Conservation (phyloP, 2,329 filamentous ascomycete genomes). For the Pseudonectria foliicola region DNA sequence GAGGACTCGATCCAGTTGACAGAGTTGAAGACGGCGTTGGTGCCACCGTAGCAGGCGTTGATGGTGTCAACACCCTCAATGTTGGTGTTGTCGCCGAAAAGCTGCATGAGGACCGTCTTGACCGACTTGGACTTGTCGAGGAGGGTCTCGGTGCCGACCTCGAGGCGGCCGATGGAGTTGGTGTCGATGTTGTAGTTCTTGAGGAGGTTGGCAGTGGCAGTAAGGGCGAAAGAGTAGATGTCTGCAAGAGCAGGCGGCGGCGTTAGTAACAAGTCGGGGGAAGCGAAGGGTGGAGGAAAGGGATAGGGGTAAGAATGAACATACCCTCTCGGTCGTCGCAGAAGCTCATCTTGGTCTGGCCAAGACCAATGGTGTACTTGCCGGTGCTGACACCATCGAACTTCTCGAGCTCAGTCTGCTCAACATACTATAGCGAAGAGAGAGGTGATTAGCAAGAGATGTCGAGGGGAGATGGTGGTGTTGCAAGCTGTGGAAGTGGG, state of each 20-base stretch:
- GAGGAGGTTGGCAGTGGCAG: constrained; percentile 68
- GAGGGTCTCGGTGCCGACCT: constrained; percentile 80
- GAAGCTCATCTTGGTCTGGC: constrained; percentile 89
- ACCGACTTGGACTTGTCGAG: constrained; percentile 88
- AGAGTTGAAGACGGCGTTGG: constrained; percentile 76
- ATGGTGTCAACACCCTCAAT: constrained; percentile 76
- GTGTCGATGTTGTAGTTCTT: constrained; percentile 78
- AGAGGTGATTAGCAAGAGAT: constrained; percentile 21
- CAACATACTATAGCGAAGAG: constrained; percentile 59
- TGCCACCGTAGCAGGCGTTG: constrained; percentile 83
- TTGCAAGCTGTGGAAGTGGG: constrained; percentile 16
- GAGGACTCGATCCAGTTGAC: constrained; percentile 85
- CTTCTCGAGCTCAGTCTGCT: constrained; percentile 76
- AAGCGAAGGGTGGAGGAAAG: constrained; percentile 4
- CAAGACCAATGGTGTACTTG: constrained; percentile 87
- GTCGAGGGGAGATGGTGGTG: constrained; percentile 5
- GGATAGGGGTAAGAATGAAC: constrained; percentile 20
- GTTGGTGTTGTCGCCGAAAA: constrained; percentile 78
- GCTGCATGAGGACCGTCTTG: constrained; percentile 82
- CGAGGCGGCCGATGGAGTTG: constrained; percentile 70
- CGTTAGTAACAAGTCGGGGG: constrained; percentile 11
- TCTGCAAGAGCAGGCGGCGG: constrained; percentile 40
- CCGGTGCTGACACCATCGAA: constrained; percentile 76
- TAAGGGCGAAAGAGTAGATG: constrained; percentile 81
- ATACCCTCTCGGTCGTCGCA: constrained; percentile 83